phyloP scores from a whole-genome alignment of 176 grass and related monocot genomes.

The Thalia dealbata region DNA sequence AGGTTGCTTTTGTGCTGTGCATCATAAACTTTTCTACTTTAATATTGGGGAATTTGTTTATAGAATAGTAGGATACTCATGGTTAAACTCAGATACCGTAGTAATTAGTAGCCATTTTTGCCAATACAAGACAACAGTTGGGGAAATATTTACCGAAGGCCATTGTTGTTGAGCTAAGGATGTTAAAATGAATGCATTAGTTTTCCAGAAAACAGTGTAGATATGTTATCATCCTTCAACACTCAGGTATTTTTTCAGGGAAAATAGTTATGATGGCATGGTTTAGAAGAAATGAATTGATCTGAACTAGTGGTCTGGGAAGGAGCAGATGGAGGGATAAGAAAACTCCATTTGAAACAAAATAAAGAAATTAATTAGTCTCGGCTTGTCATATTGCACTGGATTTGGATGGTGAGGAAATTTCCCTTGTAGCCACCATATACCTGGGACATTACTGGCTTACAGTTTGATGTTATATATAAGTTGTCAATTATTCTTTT shows the following conservation, averaged over 20 bases:
- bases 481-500: background rate
- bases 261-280: background rate
- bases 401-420: background rate
- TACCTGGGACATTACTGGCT: background rate
- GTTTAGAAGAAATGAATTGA: background rate
- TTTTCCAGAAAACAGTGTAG: no score
- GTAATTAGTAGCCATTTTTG: background rate
- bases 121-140: background rate
- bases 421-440: background rate
- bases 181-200: background rate
- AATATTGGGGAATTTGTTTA: background rate
- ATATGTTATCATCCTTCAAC: no score
- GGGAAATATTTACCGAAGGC: background rate
- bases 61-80: background rate
- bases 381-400: background rate
- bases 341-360: background rate
- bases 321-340: background rate
- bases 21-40: background rate
- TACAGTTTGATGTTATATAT: background rate
- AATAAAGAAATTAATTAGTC: background rate
- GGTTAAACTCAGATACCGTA: background rate
- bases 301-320: background rate
- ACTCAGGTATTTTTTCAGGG: background rate
- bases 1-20: background rate
- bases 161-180: background rate